phyloP scores from a whole-genome alignment of 331 rosid genomes.

The Saraca asoca region DNA sequence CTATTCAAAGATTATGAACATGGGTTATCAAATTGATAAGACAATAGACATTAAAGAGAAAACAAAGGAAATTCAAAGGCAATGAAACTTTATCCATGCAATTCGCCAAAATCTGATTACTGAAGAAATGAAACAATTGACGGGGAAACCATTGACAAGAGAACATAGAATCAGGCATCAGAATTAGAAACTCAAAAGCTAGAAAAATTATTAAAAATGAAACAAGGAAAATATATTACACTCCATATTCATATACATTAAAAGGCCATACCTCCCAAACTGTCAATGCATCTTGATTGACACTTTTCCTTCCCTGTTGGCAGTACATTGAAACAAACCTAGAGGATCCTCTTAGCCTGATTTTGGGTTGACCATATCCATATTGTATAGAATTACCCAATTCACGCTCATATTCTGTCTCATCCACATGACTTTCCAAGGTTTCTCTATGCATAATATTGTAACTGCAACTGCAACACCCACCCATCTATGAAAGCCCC shows the following conservation, averaged over 20 bases:
- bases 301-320: slow-evolving; percentile 81
- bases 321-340: slow-evolving; percentile 58
- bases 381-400: slow-evolving; percentile 29
- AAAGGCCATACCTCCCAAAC: slow-evolving; percentile 75
- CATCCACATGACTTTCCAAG: slow-evolving; percentile 41
- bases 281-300: slow-evolving; percentile 89
- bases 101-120: slow-evolving; percentile 19
- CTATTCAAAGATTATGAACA: slow-evolving; percentile 1
- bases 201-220: slow-evolving; percentile 9
- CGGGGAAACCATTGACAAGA: too few species aligned
- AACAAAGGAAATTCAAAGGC: background rate
- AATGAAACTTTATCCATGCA: slow-evolving; percentile 10
- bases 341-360: slow-evolving; percentile 60
- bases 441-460: slow-evolving; percentile 37
- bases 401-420: slow-evolving; percentile 37
- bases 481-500: slow-evolving; percentile 58
- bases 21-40: slow-evolving; percentile 10
- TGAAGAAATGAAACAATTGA: slow-evolving; percentile 23
- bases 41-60: background rate
- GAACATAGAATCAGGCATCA: slow-evolving; percentile 12
- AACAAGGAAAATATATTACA: slow-evolving; percentile 13
- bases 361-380: slow-evolving; percentile 47
- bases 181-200: slow-evolving; percentile 24
- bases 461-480: slow-evolving; percentile 63
- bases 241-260: background rate